These are phyloP conservation scores for Cubamyces sp. DNA, from an alignment of 768 basidiomycete genomes.

Conservation along the genomic window DNA sequence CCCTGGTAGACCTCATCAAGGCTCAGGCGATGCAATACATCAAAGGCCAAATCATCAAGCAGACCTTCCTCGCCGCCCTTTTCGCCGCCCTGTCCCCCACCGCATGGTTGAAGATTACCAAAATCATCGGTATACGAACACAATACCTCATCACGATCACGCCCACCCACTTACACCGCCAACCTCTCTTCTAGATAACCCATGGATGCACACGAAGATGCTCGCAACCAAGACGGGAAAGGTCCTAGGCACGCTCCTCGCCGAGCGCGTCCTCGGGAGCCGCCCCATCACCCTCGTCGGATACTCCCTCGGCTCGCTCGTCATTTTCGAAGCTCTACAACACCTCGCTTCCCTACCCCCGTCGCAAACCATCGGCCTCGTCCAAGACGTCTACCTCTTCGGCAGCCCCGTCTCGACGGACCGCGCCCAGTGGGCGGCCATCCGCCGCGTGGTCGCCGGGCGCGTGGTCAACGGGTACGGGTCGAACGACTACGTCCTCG, in stretches of 20 bases:
- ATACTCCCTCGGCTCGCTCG: conserved; percentile 58
- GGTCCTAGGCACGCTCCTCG: conserved; percentile 55
- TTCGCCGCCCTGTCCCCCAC: conserved; percentile 55
- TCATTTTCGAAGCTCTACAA: conserved; percentile 59
- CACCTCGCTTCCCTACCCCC: conserved; percentile 50
- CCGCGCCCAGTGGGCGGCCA: conserved; percentile 45
- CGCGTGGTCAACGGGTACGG: conserved; percentile 60
- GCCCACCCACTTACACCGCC: not conserved
- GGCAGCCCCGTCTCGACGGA: conserved; percentile 53
- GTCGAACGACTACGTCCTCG: conserved; percentile 56
- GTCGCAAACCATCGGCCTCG: conserved; percentile 47
- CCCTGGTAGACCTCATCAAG: conserved; percentile 48
- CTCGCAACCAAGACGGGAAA: conserved; percentile 55
- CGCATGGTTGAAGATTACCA: conserved; percentile 53
- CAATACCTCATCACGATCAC: not conserved
- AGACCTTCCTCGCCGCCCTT: conserved; percentile 54
- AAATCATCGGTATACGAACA: conserved; percentile 50
- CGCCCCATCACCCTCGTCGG: conserved; percentile 60
- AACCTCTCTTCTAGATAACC: conserved; percentile 48
- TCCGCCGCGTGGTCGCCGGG: conserved; percentile 53
- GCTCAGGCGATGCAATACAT: conserved; percentile 55
- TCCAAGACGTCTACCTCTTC: conserved; percentile 60
- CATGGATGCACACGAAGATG: conserved; percentile 61
- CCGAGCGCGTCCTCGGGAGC: conserved; percentile 53
- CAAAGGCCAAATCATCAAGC: conserved; percentile 50